Evolutionary conservation across 495 filamentous ascomycete species (phyloP).

Genomic region (Pyrenula massariospora): DNA sequence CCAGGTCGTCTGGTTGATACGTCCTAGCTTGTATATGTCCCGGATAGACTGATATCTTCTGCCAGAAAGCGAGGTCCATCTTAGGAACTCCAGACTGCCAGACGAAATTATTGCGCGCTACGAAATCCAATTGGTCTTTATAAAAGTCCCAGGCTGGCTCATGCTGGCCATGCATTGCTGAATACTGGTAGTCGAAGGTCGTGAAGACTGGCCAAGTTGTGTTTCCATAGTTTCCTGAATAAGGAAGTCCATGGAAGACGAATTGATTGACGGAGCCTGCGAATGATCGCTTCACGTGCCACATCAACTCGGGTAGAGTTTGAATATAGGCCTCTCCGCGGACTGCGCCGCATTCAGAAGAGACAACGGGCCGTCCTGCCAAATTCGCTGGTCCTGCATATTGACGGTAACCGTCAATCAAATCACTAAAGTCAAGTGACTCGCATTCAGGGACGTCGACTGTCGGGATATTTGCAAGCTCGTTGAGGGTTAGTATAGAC

Average conservation of each 20-base stretch:
- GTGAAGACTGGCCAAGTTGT: conserved; percentile 30
- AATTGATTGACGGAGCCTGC: conserved; percentile 23
- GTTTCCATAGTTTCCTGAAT: conserved; percentile 12
- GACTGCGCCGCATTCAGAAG: background rate
- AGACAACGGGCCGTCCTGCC: background rate
- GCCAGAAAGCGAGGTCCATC: conserved; percentile 22
- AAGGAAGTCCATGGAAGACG: conserved; percentile 23
- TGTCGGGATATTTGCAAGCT: conserved; percentile 3
- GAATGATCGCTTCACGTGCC: conserved; percentile 7
- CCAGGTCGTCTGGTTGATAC: conserved; percentile 10
- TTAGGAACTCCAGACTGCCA: conserved; percentile 19
- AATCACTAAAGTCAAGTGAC: conserved; percentile 8
- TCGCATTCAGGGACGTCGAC: conserved; percentile 11
- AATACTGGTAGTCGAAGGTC: conserved; percentile 21
- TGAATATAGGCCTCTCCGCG: conserved; percentile 4
- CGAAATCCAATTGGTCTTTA: conserved; percentile 18
- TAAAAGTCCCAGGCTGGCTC: conserved; percentile 25
- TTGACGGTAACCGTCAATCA: conserved; percentile 12
- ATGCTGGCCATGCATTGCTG: conserved; percentile 21
- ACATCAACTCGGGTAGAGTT: background rate
- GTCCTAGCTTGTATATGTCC: conserved; percentile 3
- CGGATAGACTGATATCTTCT: conserved; percentile 11
- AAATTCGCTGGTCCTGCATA: conserved; percentile 7
- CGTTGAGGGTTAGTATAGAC: background rate
- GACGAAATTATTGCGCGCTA: conserved; percentile 17